Base-by-base conservation (phyloP, 2,329 filamentous ascomycete species). In the Whalleya microplaca region DNA sequence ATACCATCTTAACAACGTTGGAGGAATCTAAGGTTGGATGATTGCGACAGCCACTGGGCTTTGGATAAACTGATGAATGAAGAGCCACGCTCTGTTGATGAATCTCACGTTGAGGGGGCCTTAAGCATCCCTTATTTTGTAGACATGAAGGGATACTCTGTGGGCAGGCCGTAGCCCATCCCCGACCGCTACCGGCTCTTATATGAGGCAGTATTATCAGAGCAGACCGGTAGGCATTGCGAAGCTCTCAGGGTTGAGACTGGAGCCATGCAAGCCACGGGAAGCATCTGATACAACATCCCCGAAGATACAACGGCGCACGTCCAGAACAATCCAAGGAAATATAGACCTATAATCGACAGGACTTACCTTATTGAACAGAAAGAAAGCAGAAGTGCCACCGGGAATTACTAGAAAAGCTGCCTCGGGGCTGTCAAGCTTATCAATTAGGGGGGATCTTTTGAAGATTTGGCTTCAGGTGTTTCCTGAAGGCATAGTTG, bases 291-390 rank as follows among this genome's bases (percentile, higher is more conserved):
- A 37, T 37, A 37, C 10, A 37, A 37, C 32, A n/a, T n/a, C 32
- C 14, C 32, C 8, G 8, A 12, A 12, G 32, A 12, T 37, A 3
- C 9, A 37, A 37, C 32, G 3, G 14, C 9, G 14, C 32, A 37
- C 32, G 32, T 37, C 9, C 32, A 37, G 10, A 50, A 55, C 10
- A 53, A 51, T 41, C 23, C 41, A 61, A 58, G 45, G 58, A 2
- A 40, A 23, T 19, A 27, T 45, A 50, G 32, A 42, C 16, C 20
- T 53, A 40, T 14, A 59, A 57, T 54, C 21, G 27, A 48, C 49
- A 44, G n/a, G 56, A 63, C 61, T 44, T 63, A 63, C 61, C 61
- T 42, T 51, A 56, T 55, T 61, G 48, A 49, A 48, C 21, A 46
- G 21, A 21, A 55, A 53, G 32, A 56, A 37, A 63, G 54, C 52